Conservation (phyloP, 192 early-diverging fungal genomes). For the Linnemannia exigua region DNA sequence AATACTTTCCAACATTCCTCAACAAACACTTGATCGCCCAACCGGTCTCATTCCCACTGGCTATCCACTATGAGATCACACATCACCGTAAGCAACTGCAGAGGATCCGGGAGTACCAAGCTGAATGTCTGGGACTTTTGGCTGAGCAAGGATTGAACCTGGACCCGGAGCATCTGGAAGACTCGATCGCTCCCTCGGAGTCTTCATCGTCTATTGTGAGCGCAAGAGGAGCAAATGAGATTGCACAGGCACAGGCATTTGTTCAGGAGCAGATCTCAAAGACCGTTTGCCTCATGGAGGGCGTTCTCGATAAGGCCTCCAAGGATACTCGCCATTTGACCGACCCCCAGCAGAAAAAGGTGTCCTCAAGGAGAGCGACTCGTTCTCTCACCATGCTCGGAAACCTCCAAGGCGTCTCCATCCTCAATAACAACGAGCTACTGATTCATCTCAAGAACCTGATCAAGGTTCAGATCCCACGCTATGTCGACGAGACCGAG, state of each 20-base stretch:
- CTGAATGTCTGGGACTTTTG: constrained; percentile 75
- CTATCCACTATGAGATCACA: constrained; percentile 71
- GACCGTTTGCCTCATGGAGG: constrained; percentile 33
- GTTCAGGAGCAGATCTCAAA: constrained; percentile 47
- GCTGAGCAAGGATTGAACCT: constrained; percentile 62
- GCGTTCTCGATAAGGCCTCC: constrained; percentile 37
- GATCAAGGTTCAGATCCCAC: constrained; percentile 43
- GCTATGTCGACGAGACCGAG: constrained; percentile 52
- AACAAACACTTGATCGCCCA: constrained; percentile 33
- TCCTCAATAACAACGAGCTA: constrained; percentile 10
- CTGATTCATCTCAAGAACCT: constrained; percentile 50
- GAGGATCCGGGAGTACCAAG: constrained; percentile 67
- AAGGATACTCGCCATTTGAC: constrained; percentile 32
- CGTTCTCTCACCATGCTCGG: constrained; percentile 46
- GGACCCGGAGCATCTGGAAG: constrained; percentile 46
- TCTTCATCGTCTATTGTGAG: neutral
- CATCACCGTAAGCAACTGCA: constrained; percentile 64
- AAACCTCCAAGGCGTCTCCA: constrained; percentile 25
- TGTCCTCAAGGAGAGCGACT: constrained; percentile 22
- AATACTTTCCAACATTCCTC: constrained; percentile 54
- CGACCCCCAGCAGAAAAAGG: constrained; percentile 30
- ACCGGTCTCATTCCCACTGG: constrained; percentile 59
- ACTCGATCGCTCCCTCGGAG: constrained; percentile 9
- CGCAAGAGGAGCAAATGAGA: neutral
- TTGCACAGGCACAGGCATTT: constrained; percentile 30